Evolutionary conservation across 2,329 filamentous ascomycete genomes (phyloP), one percentile per base, ranked within the genome.

Genomic region (Dothidotthia symphoricarpi): DNA sequence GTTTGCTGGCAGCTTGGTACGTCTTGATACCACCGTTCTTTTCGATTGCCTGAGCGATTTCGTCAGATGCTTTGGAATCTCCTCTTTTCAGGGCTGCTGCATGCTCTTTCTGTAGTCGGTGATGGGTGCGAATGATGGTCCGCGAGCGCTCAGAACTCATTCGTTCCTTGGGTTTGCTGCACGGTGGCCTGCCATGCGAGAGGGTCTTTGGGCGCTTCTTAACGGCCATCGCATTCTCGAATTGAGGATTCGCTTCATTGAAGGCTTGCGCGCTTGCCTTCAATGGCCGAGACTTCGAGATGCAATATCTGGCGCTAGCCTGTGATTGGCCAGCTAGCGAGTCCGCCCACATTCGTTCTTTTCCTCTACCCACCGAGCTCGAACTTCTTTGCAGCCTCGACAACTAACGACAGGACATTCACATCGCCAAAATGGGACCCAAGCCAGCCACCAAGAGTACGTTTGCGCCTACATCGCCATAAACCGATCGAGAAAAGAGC

Each of bases 1-100:
- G 73, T 44, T 77, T 80, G 64, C 79, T 82, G 31, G 81, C 81
- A 30, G 74, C 69, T 59, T 84, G 81, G 49, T 84, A 84, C 16
- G 68, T 70, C 47, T 77, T 67, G 35, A 84, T 61, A 1, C 81
- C 81, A 6, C 81, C 81, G 34, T 76, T 72, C n/a, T 69, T 66
- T 15, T 74, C 67, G 39, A 83, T 78, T 36, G 76, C 66, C 13
- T 60, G 57, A 38, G 74, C 65, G 11, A 83, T 59, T 12, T 66
- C 57, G 22, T 59, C 53, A 15, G 72, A 71, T 19, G 66, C 56
- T 13, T 56, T 55, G 13, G 43, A 38, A 37, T 77, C 67, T 24
- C 67, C 65, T 17, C 66, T 58, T 34, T 71, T 63, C 16, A 73
- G 34, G 6, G 80, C 81, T 46, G 70, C 68, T 8, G 73, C 72